phyloP scores from a whole-genome alignment of 352 stramenopile genomes.

The Salisapilia sapeloensis region DNA sequence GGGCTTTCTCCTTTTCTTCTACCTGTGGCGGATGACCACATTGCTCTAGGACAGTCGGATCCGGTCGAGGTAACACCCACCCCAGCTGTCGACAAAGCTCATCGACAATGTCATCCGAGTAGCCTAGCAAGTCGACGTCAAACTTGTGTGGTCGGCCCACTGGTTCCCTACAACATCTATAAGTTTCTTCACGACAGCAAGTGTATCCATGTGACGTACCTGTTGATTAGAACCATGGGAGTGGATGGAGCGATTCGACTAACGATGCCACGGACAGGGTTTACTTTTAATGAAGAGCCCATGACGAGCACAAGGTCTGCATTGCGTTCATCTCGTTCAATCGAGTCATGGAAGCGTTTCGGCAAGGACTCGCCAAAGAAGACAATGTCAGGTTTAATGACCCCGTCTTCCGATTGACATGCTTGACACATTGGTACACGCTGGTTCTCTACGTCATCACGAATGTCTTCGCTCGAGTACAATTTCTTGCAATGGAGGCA shows the following conservation, averaged over 20 bases:
- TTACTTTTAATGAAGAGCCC: conserved; percentile 96
- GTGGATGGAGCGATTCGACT: conserved; percentile 64
- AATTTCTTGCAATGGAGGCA: conserved; percentile 82
- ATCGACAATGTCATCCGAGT: conserved; percentile 74
- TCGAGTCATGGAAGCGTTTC: conserved; percentile 78
- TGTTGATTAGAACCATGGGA: conserved; percentile 76
- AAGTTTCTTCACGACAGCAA: not conserved
- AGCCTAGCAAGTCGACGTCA: conserved; percentile 68
- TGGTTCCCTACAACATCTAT: conserved; percentile 24
- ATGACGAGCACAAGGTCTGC: conserved; percentile 98
- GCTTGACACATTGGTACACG: conserved; percentile 62
- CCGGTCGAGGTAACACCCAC: conserved; percentile 61
- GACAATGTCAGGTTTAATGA: conserved; percentile 96
- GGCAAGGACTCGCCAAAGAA: conserved; percentile 96
- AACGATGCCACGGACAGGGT: conserved; percentile 85
- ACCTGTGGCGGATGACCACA: conserved; percentile 22
- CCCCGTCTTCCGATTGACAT: conserved; percentile 63
- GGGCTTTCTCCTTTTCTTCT: conserved; percentile 8
- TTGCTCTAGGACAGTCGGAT: conserved; percentile 43
- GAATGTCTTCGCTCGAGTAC: conserved; percentile 74
- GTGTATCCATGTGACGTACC: conserved; percentile 9
- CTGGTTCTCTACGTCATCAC: conserved; percentile 61
- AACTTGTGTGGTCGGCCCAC: conserved; percentile 70
- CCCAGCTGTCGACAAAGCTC: conserved; percentile 56
- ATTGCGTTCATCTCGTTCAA: conserved; percentile 58